Evolutionary conservation across 345 rosid genomes (phyloP).

Genomic region (Boechera retrofracta): DNA sequence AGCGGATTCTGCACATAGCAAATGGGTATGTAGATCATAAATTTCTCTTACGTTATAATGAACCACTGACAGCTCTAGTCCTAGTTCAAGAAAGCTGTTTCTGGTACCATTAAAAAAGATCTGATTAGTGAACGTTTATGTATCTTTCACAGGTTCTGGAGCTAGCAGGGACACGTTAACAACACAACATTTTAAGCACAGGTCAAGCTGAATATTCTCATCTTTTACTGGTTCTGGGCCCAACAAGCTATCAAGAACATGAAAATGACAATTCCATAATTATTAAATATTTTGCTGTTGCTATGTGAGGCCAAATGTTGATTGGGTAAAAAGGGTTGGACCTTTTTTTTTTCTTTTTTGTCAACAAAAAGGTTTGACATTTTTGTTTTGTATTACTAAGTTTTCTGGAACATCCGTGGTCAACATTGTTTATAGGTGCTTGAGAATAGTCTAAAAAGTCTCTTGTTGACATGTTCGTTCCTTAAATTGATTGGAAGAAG

Average conservation of each 20-base stretch:
- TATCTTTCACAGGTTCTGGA: neutral
- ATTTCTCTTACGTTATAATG: too few relatives aligned
- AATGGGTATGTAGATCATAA: too few relatives aligned
- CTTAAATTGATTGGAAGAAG: neutral
- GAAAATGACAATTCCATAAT: neutral
- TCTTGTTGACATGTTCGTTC: neutral
- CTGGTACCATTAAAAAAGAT: neutral
- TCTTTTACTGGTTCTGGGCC: neutral
- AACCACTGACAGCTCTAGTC: neutral
- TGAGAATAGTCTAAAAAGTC: slow-evolving; percentile 9
- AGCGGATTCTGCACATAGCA: too few relatives aligned
- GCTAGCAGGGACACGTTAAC: neutral
- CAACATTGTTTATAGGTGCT: neutral
- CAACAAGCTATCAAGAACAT: neutral
- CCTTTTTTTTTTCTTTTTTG: too few relatives aligned
- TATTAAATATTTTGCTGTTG: neutral
- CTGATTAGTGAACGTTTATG: neutral
- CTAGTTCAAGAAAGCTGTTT: neutral
- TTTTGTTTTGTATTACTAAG: neutral
- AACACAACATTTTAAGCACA: neutral
- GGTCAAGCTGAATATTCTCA: neutral
- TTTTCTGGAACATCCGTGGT: slow-evolving; percentile 8
- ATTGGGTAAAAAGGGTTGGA: too few relatives aligned
- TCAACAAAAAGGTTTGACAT: too few relatives aligned
- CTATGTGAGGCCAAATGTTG: neutral